These are phyloP conservation scores for Lachnellula hyalina DNA, from an alignment of 2,329 filamentous ascomycete species.

Conservation along the genomic window DNA sequence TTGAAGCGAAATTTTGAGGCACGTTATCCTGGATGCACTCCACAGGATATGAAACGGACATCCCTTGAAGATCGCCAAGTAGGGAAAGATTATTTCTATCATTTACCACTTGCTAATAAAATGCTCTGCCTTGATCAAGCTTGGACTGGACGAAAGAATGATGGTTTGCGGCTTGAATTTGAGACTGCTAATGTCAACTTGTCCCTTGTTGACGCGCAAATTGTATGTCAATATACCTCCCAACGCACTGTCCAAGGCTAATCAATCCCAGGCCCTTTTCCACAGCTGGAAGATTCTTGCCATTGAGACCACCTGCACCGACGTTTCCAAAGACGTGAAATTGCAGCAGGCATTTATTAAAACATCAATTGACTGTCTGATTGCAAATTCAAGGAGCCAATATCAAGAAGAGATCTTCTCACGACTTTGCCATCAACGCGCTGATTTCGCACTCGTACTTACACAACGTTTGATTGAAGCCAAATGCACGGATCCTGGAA, in stretches of 20 bases:
- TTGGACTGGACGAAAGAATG: slow-evolving; percentile 64
- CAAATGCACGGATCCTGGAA: slow-evolving; percentile 43
- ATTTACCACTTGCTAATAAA: slow-evolving; percentile 66
- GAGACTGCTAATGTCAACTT: slow-evolving; percentile 84
- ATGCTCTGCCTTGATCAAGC: slow-evolving; percentile 72
- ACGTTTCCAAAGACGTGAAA: slow-evolving; percentile 29
- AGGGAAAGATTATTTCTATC: slow-evolving; percentile 78
- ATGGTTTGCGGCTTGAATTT: slow-evolving; percentile 79
- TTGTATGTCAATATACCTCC: slow-evolving; percentile 47
- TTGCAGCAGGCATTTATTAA: slow-evolving; percentile 41
- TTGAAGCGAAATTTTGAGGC: slow-evolving; percentile 78
- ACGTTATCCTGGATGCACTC: slow-evolving; percentile 66
- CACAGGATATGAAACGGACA: slow-evolving; percentile 79
- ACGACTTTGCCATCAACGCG: slow-evolving; percentile 67
- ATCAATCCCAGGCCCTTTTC: slow-evolving; percentile 60
- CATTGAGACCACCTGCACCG: slow-evolving; percentile 66
- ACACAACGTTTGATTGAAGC: slow-evolving; percentile 69
- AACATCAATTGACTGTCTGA: slow-evolving; percentile 71
- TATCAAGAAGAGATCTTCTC: slow-evolving; percentile 79
- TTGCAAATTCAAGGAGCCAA: slow-evolving; percentile 66
- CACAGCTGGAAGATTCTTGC: slow-evolving; percentile 86
- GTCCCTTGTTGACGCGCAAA: slow-evolving; percentile 86
- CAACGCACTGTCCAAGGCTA: slow-evolving; percentile 15
- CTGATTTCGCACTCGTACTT: slow-evolving; percentile 75
- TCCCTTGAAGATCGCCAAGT: slow-evolving; percentile 58